These are phyloP conservation scores for Lupinus albus DNA, from an alignment of 306 rosid species.

Conservation along the genomic window DNA sequence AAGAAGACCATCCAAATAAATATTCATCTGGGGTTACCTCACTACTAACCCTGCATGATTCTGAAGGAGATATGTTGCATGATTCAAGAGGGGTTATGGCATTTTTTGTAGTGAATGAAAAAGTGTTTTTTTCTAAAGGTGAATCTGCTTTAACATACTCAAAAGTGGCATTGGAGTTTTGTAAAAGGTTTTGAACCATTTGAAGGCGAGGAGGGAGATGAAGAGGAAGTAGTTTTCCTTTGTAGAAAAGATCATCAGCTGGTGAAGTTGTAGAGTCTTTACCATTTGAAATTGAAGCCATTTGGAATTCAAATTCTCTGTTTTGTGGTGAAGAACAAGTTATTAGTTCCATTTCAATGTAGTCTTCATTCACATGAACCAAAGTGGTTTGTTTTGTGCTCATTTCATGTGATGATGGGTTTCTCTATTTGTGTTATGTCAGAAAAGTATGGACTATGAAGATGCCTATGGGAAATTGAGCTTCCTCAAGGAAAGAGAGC, in stretches of 20 bases:
- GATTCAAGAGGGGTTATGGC: constrained; percentile 54
- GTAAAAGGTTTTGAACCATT: constrained; percentile 74
- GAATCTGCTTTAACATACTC: constrained; percentile 41
- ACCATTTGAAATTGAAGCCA: constrained; percentile 56
- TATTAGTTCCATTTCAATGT: constrained; percentile 82
- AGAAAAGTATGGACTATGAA: constrained; percentile 23
- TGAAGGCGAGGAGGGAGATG: constrained; percentile 89
- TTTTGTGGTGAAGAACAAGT: constrained; percentile 63
- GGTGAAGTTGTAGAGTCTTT: constrained; percentile 61
- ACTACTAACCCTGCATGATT: constrained; percentile 69
- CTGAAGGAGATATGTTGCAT: constrained; percentile 60
- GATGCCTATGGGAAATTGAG: constrained; percentile 79
- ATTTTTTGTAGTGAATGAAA: constrained; percentile 40
- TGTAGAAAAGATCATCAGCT: constrained; percentile 95
- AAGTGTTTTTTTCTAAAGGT: constrained; percentile 45
- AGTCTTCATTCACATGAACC: constrained; percentile 70
- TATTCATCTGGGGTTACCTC: constrained; percentile 67
- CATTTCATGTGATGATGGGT: constrained; percentile 53
- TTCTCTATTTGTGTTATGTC: constrained; percentile 41
- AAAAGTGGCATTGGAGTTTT: constrained; percentile 45
- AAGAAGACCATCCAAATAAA: constrained; percentile 48
- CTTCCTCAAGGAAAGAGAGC: constrained; percentile 51
- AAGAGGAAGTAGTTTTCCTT: constrained; percentile 96
- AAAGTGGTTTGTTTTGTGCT: constrained; percentile 54
- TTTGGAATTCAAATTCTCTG: constrained; percentile 93